Conservation (phyloP, 495 filamentous ascomycete species). For the Darksidea phi region DNA sequence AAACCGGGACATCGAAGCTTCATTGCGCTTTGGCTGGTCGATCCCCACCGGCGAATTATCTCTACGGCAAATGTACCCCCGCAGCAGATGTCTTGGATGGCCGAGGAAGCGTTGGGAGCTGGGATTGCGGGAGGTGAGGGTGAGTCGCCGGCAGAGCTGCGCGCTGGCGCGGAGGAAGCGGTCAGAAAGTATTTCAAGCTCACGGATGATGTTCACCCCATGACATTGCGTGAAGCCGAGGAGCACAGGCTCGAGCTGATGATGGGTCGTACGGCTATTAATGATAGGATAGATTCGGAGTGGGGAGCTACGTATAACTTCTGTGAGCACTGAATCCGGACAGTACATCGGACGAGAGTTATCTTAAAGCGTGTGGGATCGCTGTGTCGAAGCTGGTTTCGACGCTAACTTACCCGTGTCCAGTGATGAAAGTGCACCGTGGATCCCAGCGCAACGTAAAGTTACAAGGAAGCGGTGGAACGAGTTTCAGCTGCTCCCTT, state of each 20-base stretch:
- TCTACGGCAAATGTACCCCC: conserved; percentile 22
- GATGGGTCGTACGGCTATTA: not conserved
- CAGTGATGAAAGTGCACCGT: too few species aligned
- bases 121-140: not conserved
- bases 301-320: conserved; percentile 13
- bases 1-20: conserved; percentile 35
- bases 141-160: not conserved
- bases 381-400: too few species aligned
- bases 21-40: conserved; percentile 36
- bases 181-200: not conserved
- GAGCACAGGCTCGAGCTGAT: conserved; percentile 8
- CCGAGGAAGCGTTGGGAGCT: conserved; percentile 3
- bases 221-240: conserved; percentile 6
- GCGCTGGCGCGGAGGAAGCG: not conserved
- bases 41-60: conserved; percentile 30
- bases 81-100: conserved; percentile 36
- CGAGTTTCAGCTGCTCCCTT: too few species aligned
- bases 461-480: too few species aligned
- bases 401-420: too few species aligned
- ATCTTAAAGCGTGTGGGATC: too few species aligned
- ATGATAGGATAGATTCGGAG: too few species aligned
- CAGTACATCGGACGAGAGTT: too few species aligned
- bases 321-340: conserved; percentile 33
- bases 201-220: not conserved
- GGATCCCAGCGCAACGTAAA: too few species aligned